Evolutionary conservation across 2,329 filamentous ascomycete species (phyloP), one percentile per base, ranked within the genome.

Genomic region (Tolypocladium album): DNA sequence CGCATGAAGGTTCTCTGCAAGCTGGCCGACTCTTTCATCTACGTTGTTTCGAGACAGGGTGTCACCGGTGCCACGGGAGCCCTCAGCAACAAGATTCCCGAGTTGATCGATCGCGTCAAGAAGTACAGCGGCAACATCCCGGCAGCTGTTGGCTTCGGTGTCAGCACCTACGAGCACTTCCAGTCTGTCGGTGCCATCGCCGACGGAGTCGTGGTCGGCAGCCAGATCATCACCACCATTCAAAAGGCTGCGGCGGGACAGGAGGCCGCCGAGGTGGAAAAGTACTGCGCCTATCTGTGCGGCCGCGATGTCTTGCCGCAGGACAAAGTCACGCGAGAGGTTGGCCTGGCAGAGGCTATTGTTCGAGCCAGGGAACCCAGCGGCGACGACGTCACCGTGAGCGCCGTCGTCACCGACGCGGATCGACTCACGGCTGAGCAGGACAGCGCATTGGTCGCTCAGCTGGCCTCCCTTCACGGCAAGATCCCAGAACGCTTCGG

Each of bases 1-100:
- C 89, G 94, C 69, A 96, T 99, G 92, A 93, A 90, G 77, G 83
- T 97, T 47, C 87, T 99, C 15, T 99, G 94, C 83, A 87, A 90
- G 73, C 93, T 99, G 64, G 94, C 94, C 70, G 93, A 97, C 76
- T 97, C 92, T 4, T 99, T 97, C 79, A 96, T 99, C 76, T 99
- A 99, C 73, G 92, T 99, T 63, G 94, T 99, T 60, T 97, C 93
- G 34, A 84, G 93, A 67, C 95, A 96, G 88, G 94, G 94, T 67
- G 93, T 97, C 60, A 99, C 94, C 12, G 94, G 94, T 67, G 94
- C 92, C 17, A 88, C 87, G 0, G 92, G 92, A 40, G 86, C 86
- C 34, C 78, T 99, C 69, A 96, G 90, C 74, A 81, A 87, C 53
- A 87, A 88, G 61, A 83, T 99, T 40, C 91, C 92, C 17, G 86